Evolutionary conservation across 1,139 yeast genomes (phyloP).

Genomic region (Dujonia santamariae): DNA sequence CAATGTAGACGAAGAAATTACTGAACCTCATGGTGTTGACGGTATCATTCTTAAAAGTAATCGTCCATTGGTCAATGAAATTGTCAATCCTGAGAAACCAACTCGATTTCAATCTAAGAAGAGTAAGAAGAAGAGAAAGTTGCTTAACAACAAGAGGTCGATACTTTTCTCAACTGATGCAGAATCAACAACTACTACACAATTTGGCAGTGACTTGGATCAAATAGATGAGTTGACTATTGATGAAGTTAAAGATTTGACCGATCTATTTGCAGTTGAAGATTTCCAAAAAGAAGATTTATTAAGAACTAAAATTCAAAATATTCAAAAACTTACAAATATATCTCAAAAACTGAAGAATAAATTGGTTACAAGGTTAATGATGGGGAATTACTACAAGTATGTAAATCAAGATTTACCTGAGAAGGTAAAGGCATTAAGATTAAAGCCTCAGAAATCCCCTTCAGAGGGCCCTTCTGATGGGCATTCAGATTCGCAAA

Average conservation of each 20-base stretch:
- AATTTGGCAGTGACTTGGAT: constrained; percentile 34
- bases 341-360: constrained; percentile 56
- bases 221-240: constrained; percentile 33
- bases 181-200: constrained; percentile 6
- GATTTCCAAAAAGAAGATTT: constrained; percentile 52
- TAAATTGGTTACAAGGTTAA: constrained; percentile 63
- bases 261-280: constrained; percentile 38
- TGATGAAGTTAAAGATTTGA: constrained; percentile 35
- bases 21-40: constrained; percentile 57
- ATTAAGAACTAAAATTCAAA: constrained; percentile 55
- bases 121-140: constrained; percentile 8
- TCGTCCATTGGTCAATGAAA: constrained; percentile 49
- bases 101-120: constrained; percentile 9
- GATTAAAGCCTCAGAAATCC: neutral
- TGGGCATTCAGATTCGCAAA: constrained; percentile 10
- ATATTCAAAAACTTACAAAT: constrained; percentile 45
- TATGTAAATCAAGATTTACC: constrained; percentile 34
- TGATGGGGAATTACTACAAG: constrained; percentile 70
- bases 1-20: constrained; percentile 11
- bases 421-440: constrained; percentile 6
- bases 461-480: constrained; percentile 12
- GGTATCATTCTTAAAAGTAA: constrained; percentile 42
- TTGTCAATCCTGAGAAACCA: constrained; percentile 41
- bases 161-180: constrained; percentile 7
- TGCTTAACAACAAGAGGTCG: constrained; percentile 6